Percentiles rank a stretch among this genome's conserved stretches.
phyloP scores from a whole-genome alignment of 1,284 basidiomycete genomes.

The Rugosomyces carneus region DNA sequence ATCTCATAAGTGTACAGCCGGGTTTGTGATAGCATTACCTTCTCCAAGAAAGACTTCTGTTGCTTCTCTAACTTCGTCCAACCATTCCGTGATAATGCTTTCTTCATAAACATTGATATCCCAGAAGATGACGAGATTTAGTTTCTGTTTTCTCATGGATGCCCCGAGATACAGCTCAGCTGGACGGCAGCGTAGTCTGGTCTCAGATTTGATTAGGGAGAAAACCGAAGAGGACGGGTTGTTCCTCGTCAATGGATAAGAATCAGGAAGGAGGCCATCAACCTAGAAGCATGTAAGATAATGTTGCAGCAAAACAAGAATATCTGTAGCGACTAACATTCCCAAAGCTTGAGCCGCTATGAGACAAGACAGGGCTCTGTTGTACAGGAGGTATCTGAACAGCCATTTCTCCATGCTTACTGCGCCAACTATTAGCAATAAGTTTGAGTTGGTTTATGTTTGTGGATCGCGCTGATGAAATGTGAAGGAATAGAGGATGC shows the following conservation, averaged over 20 bases:
- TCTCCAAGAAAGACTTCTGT: conserved; percentile 32
- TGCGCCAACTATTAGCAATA: conserved; percentile 24
- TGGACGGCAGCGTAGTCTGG: conserved; percentile 36
- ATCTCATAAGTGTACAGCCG: neutral
- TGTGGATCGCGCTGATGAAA: conserved; percentile 25
- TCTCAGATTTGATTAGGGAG: conserved; percentile 15
- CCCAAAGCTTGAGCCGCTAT: conserved; percentile 43
- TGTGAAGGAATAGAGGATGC: conserved; percentile 46
- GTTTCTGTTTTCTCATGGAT: conserved; percentile 23
- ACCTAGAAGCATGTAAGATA: conserved; percentile 20
- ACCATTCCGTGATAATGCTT: conserved; percentile 34
- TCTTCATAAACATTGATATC: conserved; percentile 38
- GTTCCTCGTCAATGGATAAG: conserved; percentile 25
- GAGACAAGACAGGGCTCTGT: conserved; percentile 29
- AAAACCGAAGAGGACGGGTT: conserved; percentile 9
- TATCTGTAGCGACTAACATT: conserved; percentile 29
- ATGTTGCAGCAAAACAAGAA: conserved; percentile 1
- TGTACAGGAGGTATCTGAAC: conserved; percentile 23
- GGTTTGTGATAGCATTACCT: neutral
- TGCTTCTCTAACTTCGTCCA: conserved; percentile 34
- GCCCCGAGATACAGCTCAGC: conserved; percentile 44
- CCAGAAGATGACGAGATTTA: conserved; percentile 31
- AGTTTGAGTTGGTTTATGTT: conserved; percentile 24
- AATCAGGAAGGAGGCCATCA: conserved; percentile 27
- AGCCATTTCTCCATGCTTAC: conserved; percentile 14